These are phyloP conservation scores for Stylosanthes scabra DNA, from an alignment of 331 rosid genomes.

Conservation along the genomic window DNA sequence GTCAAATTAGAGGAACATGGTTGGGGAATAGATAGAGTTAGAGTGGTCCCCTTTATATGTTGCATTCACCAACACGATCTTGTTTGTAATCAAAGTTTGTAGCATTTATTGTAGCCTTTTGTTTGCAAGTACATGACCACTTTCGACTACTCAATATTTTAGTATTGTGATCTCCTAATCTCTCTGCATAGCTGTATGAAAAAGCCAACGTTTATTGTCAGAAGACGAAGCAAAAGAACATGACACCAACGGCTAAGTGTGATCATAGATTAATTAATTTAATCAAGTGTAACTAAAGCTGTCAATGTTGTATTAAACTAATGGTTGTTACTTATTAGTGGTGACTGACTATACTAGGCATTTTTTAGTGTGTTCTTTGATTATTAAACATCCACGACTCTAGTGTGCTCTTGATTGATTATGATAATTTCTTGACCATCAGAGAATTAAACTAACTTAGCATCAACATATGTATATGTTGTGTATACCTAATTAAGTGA, in stretches of 20 bases:
- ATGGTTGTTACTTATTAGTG: no score
- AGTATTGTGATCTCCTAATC: neutral
- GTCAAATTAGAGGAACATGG: slow-evolving; percentile 54
- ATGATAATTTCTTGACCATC: no score
- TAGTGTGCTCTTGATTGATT: no score
- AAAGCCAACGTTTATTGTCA: neutral
- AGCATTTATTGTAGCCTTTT: slow-evolving; percentile 41
- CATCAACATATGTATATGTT: no score
- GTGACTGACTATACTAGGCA: no score
- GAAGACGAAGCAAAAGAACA: neutral
- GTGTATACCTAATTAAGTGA: no score
- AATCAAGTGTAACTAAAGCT: no score
- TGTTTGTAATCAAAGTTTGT: slow-evolving; percentile 15
- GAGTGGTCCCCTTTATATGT: slow-evolving; percentile 51
- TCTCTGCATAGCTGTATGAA: slow-evolving; percentile 34
- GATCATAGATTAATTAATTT: no score
- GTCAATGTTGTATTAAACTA: no score
- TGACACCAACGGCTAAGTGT: neutral
- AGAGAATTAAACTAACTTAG: no score
- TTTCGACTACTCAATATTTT: slow-evolving; percentile 9
- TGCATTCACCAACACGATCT: slow-evolving; percentile 43
- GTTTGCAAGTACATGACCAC: slow-evolving; percentile 30
- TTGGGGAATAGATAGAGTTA: slow-evolving; percentile 20
- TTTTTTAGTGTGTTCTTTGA: no score
- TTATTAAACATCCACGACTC: no score